phyloP scores from a whole-genome alignment of 306 rosid species.

The Alnus rubra region DNA sequence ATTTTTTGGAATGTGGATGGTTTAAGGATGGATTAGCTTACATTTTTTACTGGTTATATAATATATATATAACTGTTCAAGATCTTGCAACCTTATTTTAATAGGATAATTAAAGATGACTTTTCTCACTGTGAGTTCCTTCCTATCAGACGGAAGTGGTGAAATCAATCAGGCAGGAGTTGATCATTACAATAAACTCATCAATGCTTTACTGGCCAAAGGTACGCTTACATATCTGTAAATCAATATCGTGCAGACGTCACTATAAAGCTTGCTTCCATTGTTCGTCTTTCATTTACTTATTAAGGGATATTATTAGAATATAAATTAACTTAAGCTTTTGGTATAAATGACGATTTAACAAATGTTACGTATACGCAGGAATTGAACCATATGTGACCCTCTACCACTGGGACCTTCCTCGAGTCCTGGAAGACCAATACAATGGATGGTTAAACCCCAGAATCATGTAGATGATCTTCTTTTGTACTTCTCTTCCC shows the following conservation, averaged over 20 bases:
- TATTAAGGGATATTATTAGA: too few species aligned
- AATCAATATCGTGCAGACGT: neutral
- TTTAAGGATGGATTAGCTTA: neutral
- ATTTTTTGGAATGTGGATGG: neutral
- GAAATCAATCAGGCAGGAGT: conserved; percentile 75
- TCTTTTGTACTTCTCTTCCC: neutral
- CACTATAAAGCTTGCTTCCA: too few species aligned
- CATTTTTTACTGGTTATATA: neutral
- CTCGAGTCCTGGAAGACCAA: conserved; percentile 82
- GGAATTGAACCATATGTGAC: conserved; percentile 92
- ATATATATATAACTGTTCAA: too few species aligned
- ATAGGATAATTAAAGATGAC: too few species aligned
- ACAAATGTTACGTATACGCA: neutral
- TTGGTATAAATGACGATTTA: too few species aligned
- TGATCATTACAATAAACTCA: conserved; percentile 81
- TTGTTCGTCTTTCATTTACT: too few species aligned
- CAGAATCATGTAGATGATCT: conserved; percentile 59
- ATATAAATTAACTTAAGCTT: too few species aligned
- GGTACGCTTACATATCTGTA: conserved; percentile 39
- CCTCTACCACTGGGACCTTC: conserved; percentile 94
- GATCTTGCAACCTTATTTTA: too few species aligned
- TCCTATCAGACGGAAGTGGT: conserved; percentile 67
- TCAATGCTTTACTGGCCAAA: conserved; percentile 72
- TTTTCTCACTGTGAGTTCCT: neutral
- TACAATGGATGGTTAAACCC: conserved; percentile 84